phyloP scores from a whole-genome alignment of 306 rosid species.

The barrel medic (Medicago truncatula) region DNA sequence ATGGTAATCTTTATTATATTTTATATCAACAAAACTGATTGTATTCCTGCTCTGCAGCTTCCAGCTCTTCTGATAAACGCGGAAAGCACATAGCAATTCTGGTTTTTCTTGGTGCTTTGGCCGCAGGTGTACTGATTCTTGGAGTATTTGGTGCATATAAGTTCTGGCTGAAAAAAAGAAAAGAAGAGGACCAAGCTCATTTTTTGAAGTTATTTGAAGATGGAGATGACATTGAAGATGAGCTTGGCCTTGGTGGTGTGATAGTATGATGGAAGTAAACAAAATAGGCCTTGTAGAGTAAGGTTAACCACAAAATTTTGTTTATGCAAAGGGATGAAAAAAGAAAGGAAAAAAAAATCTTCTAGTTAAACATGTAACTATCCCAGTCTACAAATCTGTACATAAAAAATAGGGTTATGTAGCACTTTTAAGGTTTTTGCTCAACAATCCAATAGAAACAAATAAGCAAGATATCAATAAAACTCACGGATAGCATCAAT shows the following conservation, averaged over 20 bases:
- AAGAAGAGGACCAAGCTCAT: conserved; percentile 79
- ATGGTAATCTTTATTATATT: not conserved
- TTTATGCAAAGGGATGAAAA: conserved; percentile 5
- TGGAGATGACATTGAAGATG: conserved; percentile 74
- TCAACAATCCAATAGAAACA: conserved; percentile 11
- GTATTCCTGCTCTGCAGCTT: conserved; percentile 51
- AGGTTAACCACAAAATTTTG: conserved; percentile 47
- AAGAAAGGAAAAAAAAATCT: not conserved
- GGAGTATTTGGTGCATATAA: conserved; percentile 61
- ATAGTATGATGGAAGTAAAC: conserved; percentile 37
- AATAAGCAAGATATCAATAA: not conserved
- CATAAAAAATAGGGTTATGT: not conserved
- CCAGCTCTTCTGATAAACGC: conserved; percentile 46
- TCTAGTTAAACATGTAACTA: conserved; percentile 14
- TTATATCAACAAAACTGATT: conserved; percentile 20
- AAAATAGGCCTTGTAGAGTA: conserved; percentile 42
- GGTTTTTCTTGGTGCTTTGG: conserved; percentile 53
- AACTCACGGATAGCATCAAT: not conserved
- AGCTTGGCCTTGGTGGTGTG: conserved; percentile 62
- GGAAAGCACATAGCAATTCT: conserved; percentile 53
- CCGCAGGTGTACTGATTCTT: conserved; percentile 41
- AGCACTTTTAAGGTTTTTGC: not conserved
- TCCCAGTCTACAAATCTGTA: not conserved
- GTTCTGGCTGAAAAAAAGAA: conserved; percentile 79
- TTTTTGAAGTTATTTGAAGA: conserved; percentile 78